Evolutionary conservation across 768 basidiomycete genomes (phyloP).

Genomic region (Auricularia sp.): DNA sequence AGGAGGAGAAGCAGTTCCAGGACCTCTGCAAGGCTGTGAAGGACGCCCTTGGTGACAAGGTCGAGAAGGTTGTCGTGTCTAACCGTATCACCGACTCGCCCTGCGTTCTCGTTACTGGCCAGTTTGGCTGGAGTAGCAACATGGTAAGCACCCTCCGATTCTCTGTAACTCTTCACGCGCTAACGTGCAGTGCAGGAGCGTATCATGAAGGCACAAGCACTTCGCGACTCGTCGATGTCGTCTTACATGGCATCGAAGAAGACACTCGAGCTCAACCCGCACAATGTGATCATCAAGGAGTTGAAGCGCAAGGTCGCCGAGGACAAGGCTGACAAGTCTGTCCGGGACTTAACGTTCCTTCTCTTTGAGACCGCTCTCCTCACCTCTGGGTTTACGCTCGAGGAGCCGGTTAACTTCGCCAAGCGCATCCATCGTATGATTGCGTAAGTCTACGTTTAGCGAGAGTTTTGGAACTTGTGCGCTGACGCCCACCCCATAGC

Average conservation of each 20-base stretch:
- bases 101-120: conserved; percentile 94
- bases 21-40: conserved; percentile 92
- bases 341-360: conserved; percentile 90
- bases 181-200: conserved; percentile 48
- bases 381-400: conserved; percentile 90
- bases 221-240: conserved; percentile 94
- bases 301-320: conserved; percentile 90
- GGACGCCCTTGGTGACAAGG: conserved; percentile 97
- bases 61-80: conserved; percentile 97
- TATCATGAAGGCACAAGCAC: conserved; percentile 98
- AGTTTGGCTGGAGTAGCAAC: conserved; percentile 99
- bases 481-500: conserved; percentile 20
- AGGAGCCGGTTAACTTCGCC: conserved; percentile 90
- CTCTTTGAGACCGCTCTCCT: conserved; percentile 95
- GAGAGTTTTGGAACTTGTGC: not conserved
- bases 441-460: conserved; percentile 34
- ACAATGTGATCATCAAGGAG: conserved; percentile 90
- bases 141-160: conserved; percentile 48
- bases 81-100: conserved; percentile 97
- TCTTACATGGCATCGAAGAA: conserved; percentile 99
- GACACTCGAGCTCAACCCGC: conserved; percentile 92
- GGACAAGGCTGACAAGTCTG: conserved; percentile 98
- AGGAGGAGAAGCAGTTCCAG: conserved; percentile 69
- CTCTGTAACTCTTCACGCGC: not conserved
- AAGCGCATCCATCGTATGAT: conserved; percentile 98